Base-by-base conservation (phyloP, 1,139 yeast genomes). In the Blastobotrys illinoisensis region DNA sequence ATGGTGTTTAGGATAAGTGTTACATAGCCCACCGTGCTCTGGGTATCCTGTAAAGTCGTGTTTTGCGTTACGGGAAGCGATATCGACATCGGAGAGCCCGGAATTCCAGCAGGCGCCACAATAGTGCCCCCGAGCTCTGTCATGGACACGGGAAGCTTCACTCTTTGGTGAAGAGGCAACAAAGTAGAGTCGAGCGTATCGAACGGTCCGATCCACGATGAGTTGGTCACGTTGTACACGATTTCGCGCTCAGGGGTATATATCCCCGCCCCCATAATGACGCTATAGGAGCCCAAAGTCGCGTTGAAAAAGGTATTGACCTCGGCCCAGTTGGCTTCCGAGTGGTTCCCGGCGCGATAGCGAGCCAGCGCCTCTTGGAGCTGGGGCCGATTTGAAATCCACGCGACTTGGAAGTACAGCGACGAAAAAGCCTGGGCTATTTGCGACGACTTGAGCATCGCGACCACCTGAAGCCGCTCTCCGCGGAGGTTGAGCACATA, bases 391-490 rank as follows among this genome's bases (percentile, higher is more conserved):
- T 81, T 75, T 1, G 89, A 74, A n/a, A 89, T 71, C 77, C 88
- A 84, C 56, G 79, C 79, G 1, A 85, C 79, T 67, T 88, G 96
- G 67, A 84, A 87, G 65, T 82, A 85, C 21, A 83, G 71, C 56
- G 76, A 79, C 59, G 79, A 79, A 57, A 88, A 72, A 44, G 82
- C 79, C 69, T 88, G 97, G 54, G 78, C 78, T 13, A 89, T 76
- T 68, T 90, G 97, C 0, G 93, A 80, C 0, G 93, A 81, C 68
- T 88, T 89, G 55, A 90, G 74, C 66, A 86, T 87, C 7, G 96
- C 86, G 14, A 89, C 86, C 50, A 88, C 88, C 64, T 80, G 81
- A 44, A 90, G 73, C 56, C 90, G 77, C 60, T 88, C 93, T 1
- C 85, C 81, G 60, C 95, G 76, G 50, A 87, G 71, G 52, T 78